phyloP scores from a whole-genome alignment of 306 rosid genomes.

The Coriaria nepalensis region DNA sequence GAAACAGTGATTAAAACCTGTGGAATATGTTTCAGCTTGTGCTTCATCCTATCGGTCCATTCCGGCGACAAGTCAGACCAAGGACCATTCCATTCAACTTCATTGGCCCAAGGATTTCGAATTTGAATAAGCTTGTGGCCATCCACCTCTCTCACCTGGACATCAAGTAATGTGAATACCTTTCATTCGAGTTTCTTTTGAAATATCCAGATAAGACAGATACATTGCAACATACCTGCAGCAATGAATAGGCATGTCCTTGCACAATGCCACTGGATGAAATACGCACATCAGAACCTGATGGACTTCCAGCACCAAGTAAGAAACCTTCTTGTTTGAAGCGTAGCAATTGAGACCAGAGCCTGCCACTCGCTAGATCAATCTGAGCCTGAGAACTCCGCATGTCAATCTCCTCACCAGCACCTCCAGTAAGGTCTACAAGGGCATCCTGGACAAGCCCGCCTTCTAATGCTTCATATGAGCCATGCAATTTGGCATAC shows the following conservation, averaged over 20 bases:
- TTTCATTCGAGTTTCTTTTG: background rate
- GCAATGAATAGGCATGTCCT: slow-evolving; percentile 94
- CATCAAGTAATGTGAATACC: slow-evolving; percentile 1
- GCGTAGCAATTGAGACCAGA: slow-evolving; percentile 96
- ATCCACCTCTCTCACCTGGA: slow-evolving; percentile 85
- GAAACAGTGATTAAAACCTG: slow-evolving; percentile 34
- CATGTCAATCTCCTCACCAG: slow-evolving; percentile 99
- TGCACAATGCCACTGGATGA: slow-evolving; percentile 99
- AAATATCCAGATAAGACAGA: background rate
- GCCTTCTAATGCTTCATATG: slow-evolving; percentile 95
- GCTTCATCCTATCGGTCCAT: slow-evolving; percentile 97
- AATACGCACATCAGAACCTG: slow-evolving; percentile 92
- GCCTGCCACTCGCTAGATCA: slow-evolving; percentile 97
- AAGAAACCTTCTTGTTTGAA: slow-evolving; percentile 94
- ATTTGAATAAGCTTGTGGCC: slow-evolving; percentile 98
- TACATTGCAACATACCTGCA: slow-evolving; percentile 46
- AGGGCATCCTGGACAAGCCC: slow-evolving; percentile 99
- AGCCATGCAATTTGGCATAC: slow-evolving; percentile 97
- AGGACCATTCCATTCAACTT: slow-evolving; percentile 99
- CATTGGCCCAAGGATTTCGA: slow-evolving; percentile 99
- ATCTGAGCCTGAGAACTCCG: slow-evolving; percentile 93
- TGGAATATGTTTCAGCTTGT: slow-evolving; percentile 80
- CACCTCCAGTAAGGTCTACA: slow-evolving; percentile 99
- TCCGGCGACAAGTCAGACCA: slow-evolving; percentile 93
- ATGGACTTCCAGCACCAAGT: slow-evolving; percentile 98